A percentile compares a stretch with the other conserved stretches of the same genome.
Conservation (phyloP, 768 basidiomycete genomes). For the Lactifluus echinatus region DNA sequence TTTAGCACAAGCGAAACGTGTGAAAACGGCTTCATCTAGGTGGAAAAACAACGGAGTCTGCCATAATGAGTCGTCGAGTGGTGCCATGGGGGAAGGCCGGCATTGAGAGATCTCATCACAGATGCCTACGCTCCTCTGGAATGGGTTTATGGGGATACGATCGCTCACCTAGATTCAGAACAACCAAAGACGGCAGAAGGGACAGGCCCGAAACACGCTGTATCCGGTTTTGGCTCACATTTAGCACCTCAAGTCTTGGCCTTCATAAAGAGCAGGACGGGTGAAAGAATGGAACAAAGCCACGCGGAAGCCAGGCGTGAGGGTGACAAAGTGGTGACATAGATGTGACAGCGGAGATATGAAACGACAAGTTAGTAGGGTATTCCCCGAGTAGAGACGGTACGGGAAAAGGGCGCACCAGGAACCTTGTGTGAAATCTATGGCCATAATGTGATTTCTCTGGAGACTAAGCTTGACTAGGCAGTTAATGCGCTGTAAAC, state of each 20-base stretch:
- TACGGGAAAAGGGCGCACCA: conserved; percentile 47
- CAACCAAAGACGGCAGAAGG: conserved; percentile 52
- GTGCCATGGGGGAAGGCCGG: conserved; percentile 14
- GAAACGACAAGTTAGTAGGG: conserved; percentile 13
- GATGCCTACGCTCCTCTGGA: conserved; percentile 2
- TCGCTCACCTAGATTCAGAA: conserved; percentile 77
- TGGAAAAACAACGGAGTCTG: conserved; percentile 11
- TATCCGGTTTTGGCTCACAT: conserved; percentile 71
- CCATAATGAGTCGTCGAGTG: conserved; percentile 13
- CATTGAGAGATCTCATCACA: conserved; percentile 12
- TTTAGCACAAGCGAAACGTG: conserved; percentile 3
- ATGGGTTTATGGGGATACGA: conserved; percentile 1
- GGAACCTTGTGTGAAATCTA: conserved; percentile 52
- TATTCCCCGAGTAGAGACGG: conserved; percentile 11
- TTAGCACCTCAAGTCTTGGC: conserved; percentile 65
- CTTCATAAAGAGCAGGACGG: conserved; percentile 22
- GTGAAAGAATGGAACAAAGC: conserved; percentile 9
- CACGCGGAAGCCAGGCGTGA: conserved; percentile 9
- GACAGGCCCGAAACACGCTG: conserved; percentile 49
- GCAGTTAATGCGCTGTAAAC: conserved; percentile 69
- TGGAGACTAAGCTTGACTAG: conserved; percentile 79
- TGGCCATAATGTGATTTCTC: conserved; percentile 54
- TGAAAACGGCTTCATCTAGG: not conserved
- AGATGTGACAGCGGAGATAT: conserved; percentile 17
- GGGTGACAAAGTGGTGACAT: conserved; percentile 11